Evolutionary conservation across 495 filamentous ascomycete species (phyloP).

Genomic region (Hypoxylon intermedium): DNA sequence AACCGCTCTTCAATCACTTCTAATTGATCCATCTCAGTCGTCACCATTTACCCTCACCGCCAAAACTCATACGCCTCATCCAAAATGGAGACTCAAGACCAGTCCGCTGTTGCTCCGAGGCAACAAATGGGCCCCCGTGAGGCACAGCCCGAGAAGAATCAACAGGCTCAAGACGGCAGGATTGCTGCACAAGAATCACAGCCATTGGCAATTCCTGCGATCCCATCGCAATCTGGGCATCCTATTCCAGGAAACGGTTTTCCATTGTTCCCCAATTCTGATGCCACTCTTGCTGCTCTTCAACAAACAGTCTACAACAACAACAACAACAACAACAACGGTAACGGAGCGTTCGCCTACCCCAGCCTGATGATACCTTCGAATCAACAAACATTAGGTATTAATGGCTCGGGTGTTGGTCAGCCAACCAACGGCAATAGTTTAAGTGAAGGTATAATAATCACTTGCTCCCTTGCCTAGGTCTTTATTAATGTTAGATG

Average conservation of each 20-base stretch:
- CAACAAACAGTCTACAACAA: constrained; percentile 23
- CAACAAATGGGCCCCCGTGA: constrained; percentile 7
- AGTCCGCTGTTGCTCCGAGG: constrained; percentile 5
- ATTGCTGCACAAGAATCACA: constrained; percentile 10
- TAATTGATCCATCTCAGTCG: not conserved
- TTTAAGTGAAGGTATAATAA: constrained; percentile 25
- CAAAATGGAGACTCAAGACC: constrained; percentile 31
- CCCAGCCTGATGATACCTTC: constrained; percentile 24
- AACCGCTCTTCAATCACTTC: not conserved
- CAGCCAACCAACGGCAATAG: constrained; percentile 28
- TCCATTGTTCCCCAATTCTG: constrained; percentile 15
- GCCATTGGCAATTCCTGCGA: constrained; percentile 1
- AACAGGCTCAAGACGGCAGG: constrained; percentile 10
- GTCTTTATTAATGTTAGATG: constrained; percentile 5
- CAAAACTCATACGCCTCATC: not conserved
- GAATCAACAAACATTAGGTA: constrained; percentile 15
- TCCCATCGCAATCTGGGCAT: constrained; percentile 11
- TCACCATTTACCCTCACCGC: not conserved
- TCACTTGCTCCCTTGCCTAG: not conserved
- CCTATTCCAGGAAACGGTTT: constrained; percentile 17
- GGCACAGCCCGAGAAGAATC: constrained; percentile 5
- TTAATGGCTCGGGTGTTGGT: constrained; percentile 1
- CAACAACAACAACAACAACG: too few species aligned
- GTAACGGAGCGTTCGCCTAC: constrained; percentile 23
- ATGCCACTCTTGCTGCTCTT: constrained; percentile 16